phyloP scores from a whole-genome alignment of 1,139 yeast genomes.

The Protomyces gravidus region DNA sequence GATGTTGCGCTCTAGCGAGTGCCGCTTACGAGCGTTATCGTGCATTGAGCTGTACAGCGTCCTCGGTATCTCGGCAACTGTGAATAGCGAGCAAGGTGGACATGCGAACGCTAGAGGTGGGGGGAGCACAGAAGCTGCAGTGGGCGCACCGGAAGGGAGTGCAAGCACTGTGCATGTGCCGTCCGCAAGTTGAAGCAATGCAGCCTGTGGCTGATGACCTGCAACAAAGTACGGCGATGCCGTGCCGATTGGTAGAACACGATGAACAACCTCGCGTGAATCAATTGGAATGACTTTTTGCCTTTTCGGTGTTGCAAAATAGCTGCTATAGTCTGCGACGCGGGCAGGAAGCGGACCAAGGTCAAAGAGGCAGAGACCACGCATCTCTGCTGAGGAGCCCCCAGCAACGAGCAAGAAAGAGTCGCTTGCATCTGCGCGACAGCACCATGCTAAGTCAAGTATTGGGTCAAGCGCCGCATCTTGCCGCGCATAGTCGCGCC shows the following conservation, averaged over 20 bases:
- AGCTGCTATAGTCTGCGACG: constrained; percentile 73
- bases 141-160: constrained; percentile 54
- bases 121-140: constrained; percentile 62
- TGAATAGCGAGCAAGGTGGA: constrained; percentile 62
- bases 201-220: constrained; percentile 59
- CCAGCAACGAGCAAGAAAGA: constrained; percentile 72
- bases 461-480: constrained; percentile 41
- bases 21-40: background rate
- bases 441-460: constrained; percentile 59
- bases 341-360: constrained; percentile 76
- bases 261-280: constrained; percentile 45
- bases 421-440: constrained; percentile 63
- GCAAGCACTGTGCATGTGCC: constrained; percentile 55
- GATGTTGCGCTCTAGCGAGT: constrained; percentile 37
- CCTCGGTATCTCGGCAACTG: background rate
- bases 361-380: constrained; percentile 61
- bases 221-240: constrained; percentile 63
- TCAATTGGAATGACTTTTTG: constrained; percentile 55
- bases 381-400: constrained; percentile 52
- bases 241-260: constrained; percentile 52
- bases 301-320: constrained; percentile 62
- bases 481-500: constrained; percentile 27
- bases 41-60: constrained; percentile 38
- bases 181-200: constrained; percentile 56
- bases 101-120: constrained; percentile 73